A percentile compares a stretch with the other conserved stretches of the same genome.
Evolutionary conservation across 179 eudicot species (phyloP).

Genomic region (Heliamphora pulchella): DNA sequence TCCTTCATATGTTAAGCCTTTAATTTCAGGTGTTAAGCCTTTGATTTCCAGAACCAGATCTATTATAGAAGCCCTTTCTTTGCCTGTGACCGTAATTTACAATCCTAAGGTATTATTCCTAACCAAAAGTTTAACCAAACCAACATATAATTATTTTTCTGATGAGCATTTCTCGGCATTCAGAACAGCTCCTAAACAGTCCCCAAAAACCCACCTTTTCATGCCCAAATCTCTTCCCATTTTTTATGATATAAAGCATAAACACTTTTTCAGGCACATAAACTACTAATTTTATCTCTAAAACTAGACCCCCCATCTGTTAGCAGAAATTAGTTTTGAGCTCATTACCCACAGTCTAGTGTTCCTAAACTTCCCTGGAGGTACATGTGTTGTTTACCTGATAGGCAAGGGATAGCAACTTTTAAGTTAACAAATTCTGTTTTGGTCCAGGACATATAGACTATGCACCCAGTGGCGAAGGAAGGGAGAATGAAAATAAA

Average conservation of each 20-base stretch:
- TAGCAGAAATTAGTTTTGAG: not conserved
- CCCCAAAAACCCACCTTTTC: not conserved
- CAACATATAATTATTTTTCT: not conserved
- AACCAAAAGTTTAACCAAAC: not conserved
- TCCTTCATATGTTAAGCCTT: not conserved
- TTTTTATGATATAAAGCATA: not conserved
- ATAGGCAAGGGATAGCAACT: too few relatives aligned
- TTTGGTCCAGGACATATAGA: too few relatives aligned
- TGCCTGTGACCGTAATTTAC: not conserved
- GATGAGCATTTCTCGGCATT: not conserved
- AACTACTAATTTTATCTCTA: not conserved
- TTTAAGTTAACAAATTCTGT: too few relatives aligned
- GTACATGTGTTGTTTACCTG: too few relatives aligned
- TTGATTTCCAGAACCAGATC: not conserved
- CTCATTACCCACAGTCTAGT: not conserved
- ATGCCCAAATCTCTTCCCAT: not conserved
- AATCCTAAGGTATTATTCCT: not conserved
- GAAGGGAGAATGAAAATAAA: too few relatives aligned
- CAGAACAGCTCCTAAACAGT: not conserved
- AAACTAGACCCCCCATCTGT: not conserved
- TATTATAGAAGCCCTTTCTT: not conserved
- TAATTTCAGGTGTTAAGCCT: not conserved
- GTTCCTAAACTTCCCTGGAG: too few relatives aligned
- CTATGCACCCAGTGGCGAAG: too few relatives aligned
- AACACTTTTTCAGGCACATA: not conserved